Conservation (phyloP, 306 rosid species). For the Quillaja saponaria region DNA sequence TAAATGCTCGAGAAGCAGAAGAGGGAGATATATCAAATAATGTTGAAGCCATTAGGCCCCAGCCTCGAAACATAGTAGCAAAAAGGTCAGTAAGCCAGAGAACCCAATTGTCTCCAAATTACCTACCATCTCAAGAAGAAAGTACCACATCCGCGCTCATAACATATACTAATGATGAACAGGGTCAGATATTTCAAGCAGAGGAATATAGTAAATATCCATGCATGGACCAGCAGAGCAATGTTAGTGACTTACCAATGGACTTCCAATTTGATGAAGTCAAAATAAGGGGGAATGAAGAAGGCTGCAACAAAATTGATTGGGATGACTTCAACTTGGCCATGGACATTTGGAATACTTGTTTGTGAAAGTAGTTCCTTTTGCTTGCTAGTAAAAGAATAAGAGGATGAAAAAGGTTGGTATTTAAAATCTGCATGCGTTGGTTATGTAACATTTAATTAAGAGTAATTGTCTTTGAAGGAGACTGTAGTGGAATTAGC, state of each 20-base stretch:
- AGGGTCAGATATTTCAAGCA: constrained; percentile 27
- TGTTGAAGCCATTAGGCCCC: constrained; percentile 30
- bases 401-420: too few species aligned
- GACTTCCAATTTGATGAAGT: constrained; percentile 41
- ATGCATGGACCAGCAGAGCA: constrained; percentile 34
- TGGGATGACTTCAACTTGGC: constrained; percentile 60
- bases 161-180: constrained; percentile 26
- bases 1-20: constrained; percentile 38
- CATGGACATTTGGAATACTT: constrained; percentile 33
- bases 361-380: too few species aligned
- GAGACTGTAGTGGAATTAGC: too few species aligned
- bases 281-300: constrained; percentile 30
- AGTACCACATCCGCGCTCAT: constrained; percentile 11
- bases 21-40: constrained; percentile 19
- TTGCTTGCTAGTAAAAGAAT: too few species aligned
- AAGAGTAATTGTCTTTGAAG: too few species aligned
- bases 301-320: constrained; percentile 40
- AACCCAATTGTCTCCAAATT: constrained; percentile 15
- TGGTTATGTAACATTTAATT: too few species aligned
- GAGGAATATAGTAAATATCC: constrained; percentile 29
- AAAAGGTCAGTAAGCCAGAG: constrained; percentile 31
- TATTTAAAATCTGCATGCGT: too few species aligned
- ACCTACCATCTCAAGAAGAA: constrained; percentile 26
- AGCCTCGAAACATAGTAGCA: constrained; percentile 18
- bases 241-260: constrained; percentile 33